Conservation (phyloP, 176 grass and related monocot species). For the Hordeum marinum region DNA sequence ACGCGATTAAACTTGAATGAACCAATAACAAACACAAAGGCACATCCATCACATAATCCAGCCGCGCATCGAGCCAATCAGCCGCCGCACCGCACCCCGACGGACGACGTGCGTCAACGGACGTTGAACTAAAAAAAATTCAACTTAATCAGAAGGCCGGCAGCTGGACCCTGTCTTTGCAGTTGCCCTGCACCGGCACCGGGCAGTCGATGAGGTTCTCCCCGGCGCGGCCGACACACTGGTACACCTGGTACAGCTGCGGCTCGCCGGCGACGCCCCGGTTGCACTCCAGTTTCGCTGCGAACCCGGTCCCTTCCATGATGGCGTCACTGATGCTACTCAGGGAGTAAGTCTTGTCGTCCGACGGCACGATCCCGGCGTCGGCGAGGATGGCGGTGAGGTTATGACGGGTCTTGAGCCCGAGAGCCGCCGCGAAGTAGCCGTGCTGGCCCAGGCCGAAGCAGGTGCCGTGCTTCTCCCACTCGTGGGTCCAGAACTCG, state of each 20-base stretch:
- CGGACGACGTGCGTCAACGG: too few species aligned
- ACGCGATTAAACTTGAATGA: too few species aligned
- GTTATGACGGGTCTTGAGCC: constrained; percentile 39
- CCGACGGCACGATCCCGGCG: constrained; percentile 46
- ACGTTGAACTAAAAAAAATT: not conserved
- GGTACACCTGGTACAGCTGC: constrained; percentile 79
- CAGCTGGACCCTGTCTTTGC: constrained; percentile 37
- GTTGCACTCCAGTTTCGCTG: constrained; percentile 58
- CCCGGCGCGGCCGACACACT: constrained; percentile 42
- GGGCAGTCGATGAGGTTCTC: constrained; percentile 57
- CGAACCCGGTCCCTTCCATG: constrained; percentile 17
- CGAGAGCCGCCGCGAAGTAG: constrained; percentile 52
- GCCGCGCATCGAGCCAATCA: not conserved
- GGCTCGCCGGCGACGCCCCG: constrained; percentile 17
- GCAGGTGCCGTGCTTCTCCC: constrained; percentile 83
- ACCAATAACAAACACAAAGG: not conserved
- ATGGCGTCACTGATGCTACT: constrained; percentile 39
- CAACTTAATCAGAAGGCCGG: constrained; percentile 46
- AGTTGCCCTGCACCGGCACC: constrained; percentile 30
- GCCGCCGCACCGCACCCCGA: too few species aligned
- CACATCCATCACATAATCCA: not conserved
- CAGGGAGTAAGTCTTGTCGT: constrained; percentile 31
- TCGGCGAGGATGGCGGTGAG: constrained; percentile 35
- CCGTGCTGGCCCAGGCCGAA: constrained; percentile 45
- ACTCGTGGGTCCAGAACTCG: constrained; percentile 79